phyloP scores from a whole-genome alignment of 2,329 filamentous ascomycete species.

The Albophoma yamanashiensis region DNA sequence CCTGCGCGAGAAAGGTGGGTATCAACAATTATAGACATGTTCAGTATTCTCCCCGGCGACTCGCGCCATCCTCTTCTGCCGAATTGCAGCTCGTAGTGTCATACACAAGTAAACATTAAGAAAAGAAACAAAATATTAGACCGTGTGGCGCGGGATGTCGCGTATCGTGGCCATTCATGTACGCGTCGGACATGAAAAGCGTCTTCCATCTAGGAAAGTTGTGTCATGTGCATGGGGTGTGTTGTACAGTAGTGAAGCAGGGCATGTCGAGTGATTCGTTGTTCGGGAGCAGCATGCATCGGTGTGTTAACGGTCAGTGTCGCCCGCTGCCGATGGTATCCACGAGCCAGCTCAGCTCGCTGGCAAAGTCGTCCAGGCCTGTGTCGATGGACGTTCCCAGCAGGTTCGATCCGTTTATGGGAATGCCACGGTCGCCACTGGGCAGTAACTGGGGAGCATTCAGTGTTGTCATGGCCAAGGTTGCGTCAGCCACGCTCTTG shows the following conservation, averaged over 20 bases:
- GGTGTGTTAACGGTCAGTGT: constrained; percentile 4
- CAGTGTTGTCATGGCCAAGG: constrained; percentile 5
- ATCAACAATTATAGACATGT: background rate
- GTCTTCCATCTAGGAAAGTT: background rate
- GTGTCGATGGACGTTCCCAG: constrained; percentile 24
- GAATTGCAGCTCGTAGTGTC: background rate
- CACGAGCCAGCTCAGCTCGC: constrained; percentile 42
- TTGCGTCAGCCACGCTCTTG: constrained; percentile 5
- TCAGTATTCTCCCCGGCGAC: background rate
- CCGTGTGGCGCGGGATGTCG: background rate
- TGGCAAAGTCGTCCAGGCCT: constrained; percentile 28
- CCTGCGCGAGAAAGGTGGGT: background rate
- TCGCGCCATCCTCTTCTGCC: background rate
- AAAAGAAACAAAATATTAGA: background rate
- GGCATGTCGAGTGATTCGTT: background rate
- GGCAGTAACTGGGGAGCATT: constrained; percentile 15
- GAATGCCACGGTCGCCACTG: constrained; percentile 7
- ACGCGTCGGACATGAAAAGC: background rate
- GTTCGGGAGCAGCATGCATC: background rate
- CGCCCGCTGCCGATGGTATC: constrained; percentile 29
- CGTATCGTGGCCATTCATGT: background rate
- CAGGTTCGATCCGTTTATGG: constrained; percentile 12
- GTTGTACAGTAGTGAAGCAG: background rate
- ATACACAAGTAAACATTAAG: background rate
- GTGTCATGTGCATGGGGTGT: background rate